phyloP scores from a whole-genome alignment of 2,329 filamentous ascomycete species.

The Fusarium nurragi region DNA sequence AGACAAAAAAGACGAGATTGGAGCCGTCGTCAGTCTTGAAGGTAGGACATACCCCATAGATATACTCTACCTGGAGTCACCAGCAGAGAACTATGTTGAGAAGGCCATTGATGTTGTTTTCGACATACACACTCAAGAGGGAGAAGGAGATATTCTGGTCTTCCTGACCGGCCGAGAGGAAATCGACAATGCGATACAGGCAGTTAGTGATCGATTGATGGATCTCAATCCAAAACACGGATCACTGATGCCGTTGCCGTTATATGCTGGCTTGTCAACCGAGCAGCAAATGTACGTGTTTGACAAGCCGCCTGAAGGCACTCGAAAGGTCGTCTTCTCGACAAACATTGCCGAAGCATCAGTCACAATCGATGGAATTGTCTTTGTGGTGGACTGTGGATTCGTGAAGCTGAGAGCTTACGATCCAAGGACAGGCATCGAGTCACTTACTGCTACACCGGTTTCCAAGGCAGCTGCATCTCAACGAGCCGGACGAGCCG shows the following conservation, averaged over 20 bases:
- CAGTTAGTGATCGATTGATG: slow-evolving; percentile 76
- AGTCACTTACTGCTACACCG: slow-evolving; percentile 82
- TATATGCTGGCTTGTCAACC: slow-evolving; percentile 88
- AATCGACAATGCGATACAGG: slow-evolving; percentile 84
- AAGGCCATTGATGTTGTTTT: slow-evolving; percentile 84
- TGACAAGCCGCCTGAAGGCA: slow-evolving; percentile 81
- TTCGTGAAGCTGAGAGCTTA: slow-evolving; percentile 92
- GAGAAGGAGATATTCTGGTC: slow-evolving; percentile 85
- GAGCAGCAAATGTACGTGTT: slow-evolving; percentile 97
- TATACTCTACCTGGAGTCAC: slow-evolving; percentile 78
- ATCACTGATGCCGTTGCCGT: slow-evolving; percentile 64
- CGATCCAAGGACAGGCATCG: slow-evolving; percentile 85
- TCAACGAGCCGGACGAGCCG: slow-evolving; percentile 89
- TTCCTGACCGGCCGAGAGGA: slow-evolving; percentile 95
- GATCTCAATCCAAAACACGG: slow-evolving; percentile 58
- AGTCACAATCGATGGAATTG: slow-evolving; percentile 91
- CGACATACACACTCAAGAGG: slow-evolving; percentile 84
- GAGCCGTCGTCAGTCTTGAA: slow-evolving; percentile 80
- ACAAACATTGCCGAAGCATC: slow-evolving; percentile 98
- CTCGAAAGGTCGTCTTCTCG: slow-evolving; percentile 88
- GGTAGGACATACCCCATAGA: slow-evolving; percentile 91
- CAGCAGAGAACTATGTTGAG: slow-evolving; percentile 88
- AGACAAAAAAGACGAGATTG: slow-evolving; percentile 46
- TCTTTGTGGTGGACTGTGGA: slow-evolving; percentile 89
- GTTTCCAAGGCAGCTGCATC: slow-evolving; percentile 93